Base-by-base conservation (phyloP, 352 stramenopile genomes). In the Pythium catenulatum region DNA sequence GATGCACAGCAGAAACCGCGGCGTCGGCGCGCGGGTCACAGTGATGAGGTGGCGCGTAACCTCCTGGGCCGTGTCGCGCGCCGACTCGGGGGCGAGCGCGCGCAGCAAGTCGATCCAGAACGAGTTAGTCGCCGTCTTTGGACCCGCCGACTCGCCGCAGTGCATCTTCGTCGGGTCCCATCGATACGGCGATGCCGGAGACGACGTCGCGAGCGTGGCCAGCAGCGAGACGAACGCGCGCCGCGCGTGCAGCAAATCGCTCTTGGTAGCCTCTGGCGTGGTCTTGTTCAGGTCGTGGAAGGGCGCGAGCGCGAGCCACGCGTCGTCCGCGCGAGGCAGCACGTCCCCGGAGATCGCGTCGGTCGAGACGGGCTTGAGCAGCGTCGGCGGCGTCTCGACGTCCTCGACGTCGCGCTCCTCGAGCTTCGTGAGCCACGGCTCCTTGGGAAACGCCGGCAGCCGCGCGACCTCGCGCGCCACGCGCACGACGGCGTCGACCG, bases 211-310 rank as follows among this genome's bases (percentile, higher is more conserved):
- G 13, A 82, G 74, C 4, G 30, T 46, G 4, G 34, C 59, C 3
- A 82, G 56, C 25, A 82, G 39, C 23, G 41, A 68, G 5, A 80
- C 27, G 21, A 80, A 72, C n/a, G 52, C 37, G 41, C 43, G 74
- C 13, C 74, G 74, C 39, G 61, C 73, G 43, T 82, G 56, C 19
- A 82, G 25, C 41, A 82, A 37, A 19, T 61, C 74, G 3, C 11
- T 30, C 46, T 74, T 82, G 32, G 14, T 27, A 11, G 25, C 19
- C 3, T 25, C 43, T 1, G 30, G 4, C 17, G 63, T 39, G 9
- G 41, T 70, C 32, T 82, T 82, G 6, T 36, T 72, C 21, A 82
- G 58, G 48, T 82, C 74, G 8, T 61, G n/a, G 58, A 82, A 82
- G 19, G 69, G 69, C 50, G 50, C 4, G 4, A 78, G 25, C 36